Percentiles rank a stretch among this genome's conserved stretches.
Conservation (phyloP, 306 rosid species). For the Vigna trinervia region DNA sequence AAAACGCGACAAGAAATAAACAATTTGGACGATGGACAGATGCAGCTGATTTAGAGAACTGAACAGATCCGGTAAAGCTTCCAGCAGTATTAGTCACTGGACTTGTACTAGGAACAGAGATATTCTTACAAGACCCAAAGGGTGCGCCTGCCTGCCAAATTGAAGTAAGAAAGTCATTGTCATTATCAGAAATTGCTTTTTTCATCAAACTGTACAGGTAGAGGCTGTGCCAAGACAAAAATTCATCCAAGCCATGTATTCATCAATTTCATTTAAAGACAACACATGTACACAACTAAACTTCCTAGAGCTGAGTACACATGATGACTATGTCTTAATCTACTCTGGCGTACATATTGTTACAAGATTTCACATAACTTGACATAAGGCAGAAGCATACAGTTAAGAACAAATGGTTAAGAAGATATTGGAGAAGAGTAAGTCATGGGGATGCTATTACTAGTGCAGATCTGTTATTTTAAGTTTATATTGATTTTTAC, state of each 20-base stretch:
- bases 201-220: slow-evolving; percentile 35
- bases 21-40: slow-evolving; percentile 47
- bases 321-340: slow-evolving; percentile 13
- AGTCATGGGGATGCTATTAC: not conserved
- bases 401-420: not conserved
- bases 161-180: slow-evolving; percentile 30
- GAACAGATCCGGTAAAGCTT: slow-evolving; percentile 93
- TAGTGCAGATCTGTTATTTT: not conserved
- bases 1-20: slow-evolving; percentile 47
- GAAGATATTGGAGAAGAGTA: not conserved
- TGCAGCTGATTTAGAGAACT: slow-evolving; percentile 74
- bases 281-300: slow-evolving; percentile 25
- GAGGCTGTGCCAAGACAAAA: slow-evolving; percentile 22
- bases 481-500: not conserved
- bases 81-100: slow-evolving; percentile 65
- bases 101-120: slow-evolving; percentile 63
- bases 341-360: slow-evolving; percentile 11
- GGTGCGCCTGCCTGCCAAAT: slow-evolving; percentile 82
- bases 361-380: slow-evolving; percentile 1
- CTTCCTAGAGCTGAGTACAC: slow-evolving; percentile 22
- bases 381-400: not conserved
- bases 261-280: slow-evolving; percentile 4
- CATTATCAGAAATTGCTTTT: slow-evolving; percentile 14
- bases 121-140: slow-evolving; percentile 86
- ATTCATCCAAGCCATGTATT: slow-evolving; percentile 16